Evolutionary conservation across 768 basidiomycete genomes (phyloP).

Genomic region (Suillus placidus): DNA sequence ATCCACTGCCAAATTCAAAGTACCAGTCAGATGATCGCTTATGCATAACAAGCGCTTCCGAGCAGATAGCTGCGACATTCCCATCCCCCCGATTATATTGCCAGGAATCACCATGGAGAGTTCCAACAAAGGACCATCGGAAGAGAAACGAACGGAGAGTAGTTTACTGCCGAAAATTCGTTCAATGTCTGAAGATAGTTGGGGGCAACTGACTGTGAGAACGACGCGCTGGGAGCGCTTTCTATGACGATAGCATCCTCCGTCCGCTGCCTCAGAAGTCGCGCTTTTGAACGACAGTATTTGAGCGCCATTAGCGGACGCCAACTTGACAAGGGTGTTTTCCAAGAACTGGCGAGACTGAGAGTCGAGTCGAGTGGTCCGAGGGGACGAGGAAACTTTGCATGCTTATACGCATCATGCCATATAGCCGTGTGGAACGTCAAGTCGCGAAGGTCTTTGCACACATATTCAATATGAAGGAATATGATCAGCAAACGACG

Average conservation of each 20-base stretch:
- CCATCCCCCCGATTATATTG: not conserved
- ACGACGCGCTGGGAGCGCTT: not conserved
- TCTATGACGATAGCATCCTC: constrained; percentile 2
- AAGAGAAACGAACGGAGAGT: not conserved
- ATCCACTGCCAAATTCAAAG: constrained; percentile 3
- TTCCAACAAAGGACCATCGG: not conserved
- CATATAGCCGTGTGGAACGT: constrained; percentile 1
- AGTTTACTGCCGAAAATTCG: not conserved
- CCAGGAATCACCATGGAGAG: not conserved
- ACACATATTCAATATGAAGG: not conserved
- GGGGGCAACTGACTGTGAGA: not conserved
- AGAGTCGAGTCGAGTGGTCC: constrained; percentile 7
- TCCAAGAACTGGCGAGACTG: constrained; percentile 5
- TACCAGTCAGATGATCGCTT: constrained; percentile 6
- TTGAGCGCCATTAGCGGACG: not conserved
- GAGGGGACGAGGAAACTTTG: constrained; percentile 3
- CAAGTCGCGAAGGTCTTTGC: constrained; percentile 5
- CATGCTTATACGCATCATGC: constrained; percentile 1
- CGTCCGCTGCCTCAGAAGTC: not conserved
- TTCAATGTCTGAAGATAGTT: not conserved
- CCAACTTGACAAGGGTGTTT: not conserved
- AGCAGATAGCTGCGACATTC: constrained; percentile 6
- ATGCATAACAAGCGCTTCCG: not conserved
- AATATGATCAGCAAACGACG: not conserved
- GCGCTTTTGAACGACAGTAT: constrained; percentile 1